phyloP scores from a whole-genome alignment of 345 rosid genomes.

The Populus euphratica region DNA sequence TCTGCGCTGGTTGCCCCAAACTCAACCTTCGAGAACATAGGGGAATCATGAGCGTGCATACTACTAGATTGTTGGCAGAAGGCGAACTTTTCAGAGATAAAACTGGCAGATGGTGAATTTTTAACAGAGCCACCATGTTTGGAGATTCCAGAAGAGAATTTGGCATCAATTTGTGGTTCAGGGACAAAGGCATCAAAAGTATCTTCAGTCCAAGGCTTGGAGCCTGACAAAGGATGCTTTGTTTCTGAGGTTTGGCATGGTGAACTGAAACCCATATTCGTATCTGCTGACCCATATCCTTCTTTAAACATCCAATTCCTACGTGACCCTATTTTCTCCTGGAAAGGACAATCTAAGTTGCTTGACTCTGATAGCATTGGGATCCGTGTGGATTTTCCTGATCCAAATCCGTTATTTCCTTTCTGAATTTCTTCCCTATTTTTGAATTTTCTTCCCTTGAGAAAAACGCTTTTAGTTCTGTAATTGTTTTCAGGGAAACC shows the following conservation, averaged over 20 bases:
- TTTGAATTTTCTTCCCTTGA: conserved; percentile 24
- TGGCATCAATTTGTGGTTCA: conserved; percentile 18
- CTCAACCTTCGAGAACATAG: conserved; percentile 31
- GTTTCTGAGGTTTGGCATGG: conserved; percentile 20
- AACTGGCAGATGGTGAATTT: conserved; percentile 19
- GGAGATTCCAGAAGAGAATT: conserved; percentile 10
- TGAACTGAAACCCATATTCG: conserved; percentile 27
- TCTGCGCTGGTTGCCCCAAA: conserved; percentile 27
- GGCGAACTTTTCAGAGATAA: conserved; percentile 19
- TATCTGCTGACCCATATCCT: conserved; percentile 35
- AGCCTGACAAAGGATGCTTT: conserved; percentile 19
- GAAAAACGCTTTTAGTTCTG: conserved; percentile 16
- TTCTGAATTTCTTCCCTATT: conserved; percentile 17
- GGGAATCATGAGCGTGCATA: conserved; percentile 19
- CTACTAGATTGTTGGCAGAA: conserved; percentile 20
- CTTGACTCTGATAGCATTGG: conserved; percentile 32
- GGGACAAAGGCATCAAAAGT: conserved; percentile 11
- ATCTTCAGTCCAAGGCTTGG: conserved; percentile 26
- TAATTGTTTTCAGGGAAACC: conserved; percentile 22
- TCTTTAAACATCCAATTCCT: conserved; percentile 30
- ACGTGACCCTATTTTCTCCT: conserved; percentile 19
- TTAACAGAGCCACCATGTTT: conserved; percentile 12
- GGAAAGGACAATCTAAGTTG: conserved; percentile 25
- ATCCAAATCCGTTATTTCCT: conserved; percentile 18
- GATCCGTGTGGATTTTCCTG: conserved; percentile 22